Conservation (phyloP, 1,284 basidiomycete genomes). For the Mycena sp. region DNA sequence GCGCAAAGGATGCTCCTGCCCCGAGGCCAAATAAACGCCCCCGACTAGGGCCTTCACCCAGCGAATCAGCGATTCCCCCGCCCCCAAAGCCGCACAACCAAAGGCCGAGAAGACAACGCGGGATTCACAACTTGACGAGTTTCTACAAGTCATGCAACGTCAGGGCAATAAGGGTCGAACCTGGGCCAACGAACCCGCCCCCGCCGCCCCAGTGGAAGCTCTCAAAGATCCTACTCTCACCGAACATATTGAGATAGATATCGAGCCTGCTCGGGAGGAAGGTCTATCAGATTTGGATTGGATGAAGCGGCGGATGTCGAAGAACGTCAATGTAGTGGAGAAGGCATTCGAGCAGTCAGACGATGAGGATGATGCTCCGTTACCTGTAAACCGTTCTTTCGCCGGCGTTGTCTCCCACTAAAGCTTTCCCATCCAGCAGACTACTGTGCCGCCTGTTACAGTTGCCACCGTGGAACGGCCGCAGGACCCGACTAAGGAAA, state of each 20-base stretch:
- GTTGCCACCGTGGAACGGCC: constrained; percentile 30
- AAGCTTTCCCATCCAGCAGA: background rate
- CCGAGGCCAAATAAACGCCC: constrained; percentile 77
- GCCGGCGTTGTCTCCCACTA: background rate
- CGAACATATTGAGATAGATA: constrained; percentile 6
- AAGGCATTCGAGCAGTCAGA: constrained; percentile 70
- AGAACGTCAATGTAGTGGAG: constrained; percentile 54
- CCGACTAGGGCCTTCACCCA: constrained; percentile 55
- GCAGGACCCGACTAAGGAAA: constrained; percentile 59
- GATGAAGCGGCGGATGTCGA: constrained; percentile 75
- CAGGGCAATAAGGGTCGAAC: constrained; percentile 65
- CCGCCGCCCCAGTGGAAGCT: constrained; percentile 29
- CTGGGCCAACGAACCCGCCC: constrained; percentile 67
- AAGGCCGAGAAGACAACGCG: constrained; percentile 35
- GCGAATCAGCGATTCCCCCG: constrained; percentile 35
- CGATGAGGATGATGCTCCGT: constrained; percentile 50
- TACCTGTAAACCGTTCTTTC: constrained; percentile 11
- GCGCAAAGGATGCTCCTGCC: constrained; percentile 69
- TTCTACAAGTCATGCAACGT: constrained; percentile 71
- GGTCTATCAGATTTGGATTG: constrained; percentile 75
- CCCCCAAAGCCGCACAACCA: constrained; percentile 5
- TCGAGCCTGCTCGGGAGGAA: constrained; percentile 22
- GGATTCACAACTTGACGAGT: constrained; percentile 62
- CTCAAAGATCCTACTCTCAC: constrained; percentile 21
- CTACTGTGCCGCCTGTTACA: constrained; percentile 9